Base-by-base conservation (phyloP, 2,329 filamentous ascomycete genomes). In the Magnaporthiopsis poae region DNA sequence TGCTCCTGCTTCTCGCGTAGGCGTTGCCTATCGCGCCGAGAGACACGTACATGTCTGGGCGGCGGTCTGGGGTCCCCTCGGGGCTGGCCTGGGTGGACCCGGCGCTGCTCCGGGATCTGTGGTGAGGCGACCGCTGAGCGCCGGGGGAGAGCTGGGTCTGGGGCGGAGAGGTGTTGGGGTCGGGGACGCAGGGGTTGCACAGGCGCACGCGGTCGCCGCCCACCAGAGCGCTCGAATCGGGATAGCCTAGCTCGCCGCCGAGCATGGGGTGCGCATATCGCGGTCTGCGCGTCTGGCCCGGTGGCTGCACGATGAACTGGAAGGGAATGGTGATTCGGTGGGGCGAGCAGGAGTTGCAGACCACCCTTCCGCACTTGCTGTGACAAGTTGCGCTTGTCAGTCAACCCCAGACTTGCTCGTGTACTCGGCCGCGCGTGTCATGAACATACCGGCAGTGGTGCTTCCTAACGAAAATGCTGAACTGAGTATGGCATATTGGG, bases 261-360 rank as follows among this genome's bases (percentile, higher is more conserved):
- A 76, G 75, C 70, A 80, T 72, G 73, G 70, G 77, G 71, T 68
- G 77, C 70, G 68, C 75, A 72, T 68, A 77, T 72, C 67, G 83
- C 80, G 56, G 75, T 69, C 67, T 75, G 5, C 69, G 69, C 4
- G 72, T 71, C 61, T 76, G 72, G 8, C 79, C 81, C 0, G 90
- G 89, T 3, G 91, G 90, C 63, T 89, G 89, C 33, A 97, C 92
- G 70, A 98, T 96, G 75, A 91, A 98, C 74, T 95, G 91, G 70
- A 93, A 86, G 0, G 94, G 94, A 69, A 98, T 97, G 3, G 91
- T 96, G 74, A 98, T 98, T 68, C 92, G 87, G 76, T 98, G 94
- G 3, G 94, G 94, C 2, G 94, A 97, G 79, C 94, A 98, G 27
- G 87, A 83, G 67, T 88, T 88, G 77, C 94, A 98, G 31, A 98